Percentiles rank a stretch among this genome's conserved stretches.
Evolutionary conservation across 108 stramenopile genomes (phyloP).

Genomic region (Cyclotella choctawhatcheeana): DNA sequence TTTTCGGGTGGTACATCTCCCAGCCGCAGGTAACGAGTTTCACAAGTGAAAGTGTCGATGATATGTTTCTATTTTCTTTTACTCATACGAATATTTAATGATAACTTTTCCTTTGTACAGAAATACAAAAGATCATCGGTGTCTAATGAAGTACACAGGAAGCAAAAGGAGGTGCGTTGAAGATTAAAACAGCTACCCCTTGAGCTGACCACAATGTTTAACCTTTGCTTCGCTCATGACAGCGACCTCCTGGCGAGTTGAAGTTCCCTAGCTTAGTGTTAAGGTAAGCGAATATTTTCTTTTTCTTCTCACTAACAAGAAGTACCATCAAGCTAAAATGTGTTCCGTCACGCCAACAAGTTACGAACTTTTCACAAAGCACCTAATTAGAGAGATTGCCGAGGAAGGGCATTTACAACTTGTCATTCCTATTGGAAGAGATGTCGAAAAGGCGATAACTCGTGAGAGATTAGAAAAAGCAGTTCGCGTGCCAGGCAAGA

Average conservation of each 20-base stretch:
- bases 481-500: constrained; percentile 8
- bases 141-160: constrained; percentile 40
- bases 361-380: constrained; percentile 55
- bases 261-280: constrained; percentile 42
- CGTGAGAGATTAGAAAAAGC: constrained; percentile 38
- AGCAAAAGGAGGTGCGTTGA: constrained; percentile 9
- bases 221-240: not conserved
- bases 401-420: constrained; percentile 36
- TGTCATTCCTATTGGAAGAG: constrained; percentile 50
- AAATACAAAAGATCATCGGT: constrained; percentile 28
- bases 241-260: constrained; percentile 44
- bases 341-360: constrained; percentile 17
- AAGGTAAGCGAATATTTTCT: constrained; percentile 21
- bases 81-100: not conserved
- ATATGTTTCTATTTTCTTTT: too few species aligned
- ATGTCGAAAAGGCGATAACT: constrained; percentile 42
- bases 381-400: constrained; percentile 44
- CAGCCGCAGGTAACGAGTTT: constrained; percentile 25
- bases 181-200: not conserved
- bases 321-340: not conserved
- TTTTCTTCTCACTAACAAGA: not conserved
- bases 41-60: not conserved
- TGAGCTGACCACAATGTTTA: not conserved
- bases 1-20: constrained; percentile 55
- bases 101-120: not conserved